phyloP scores from a whole-genome alignment of 371 early-diverging fungal species.

The Rozella allomycis region DNA sequence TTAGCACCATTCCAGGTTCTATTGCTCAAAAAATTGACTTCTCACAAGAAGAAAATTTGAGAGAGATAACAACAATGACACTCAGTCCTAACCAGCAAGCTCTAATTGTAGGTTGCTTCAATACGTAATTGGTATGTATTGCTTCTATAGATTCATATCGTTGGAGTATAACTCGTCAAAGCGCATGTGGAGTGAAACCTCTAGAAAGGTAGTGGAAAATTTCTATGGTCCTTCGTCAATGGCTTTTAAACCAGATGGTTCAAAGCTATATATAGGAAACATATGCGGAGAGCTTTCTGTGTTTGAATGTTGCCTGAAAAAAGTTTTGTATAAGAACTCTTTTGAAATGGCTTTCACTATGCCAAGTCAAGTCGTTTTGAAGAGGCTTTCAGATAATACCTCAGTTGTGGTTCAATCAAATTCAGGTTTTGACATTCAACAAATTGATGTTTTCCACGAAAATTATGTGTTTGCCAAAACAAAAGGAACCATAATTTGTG shows the following conservation, averaged over 20 bases:
- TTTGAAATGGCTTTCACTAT: constrained; percentile 35
- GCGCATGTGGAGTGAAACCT: constrained; percentile 23
- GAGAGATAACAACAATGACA: constrained; percentile 17
- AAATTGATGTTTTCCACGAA: constrained; percentile 34
- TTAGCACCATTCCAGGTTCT: constrained; percentile 7
- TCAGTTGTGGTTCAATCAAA: constrained; percentile 28
- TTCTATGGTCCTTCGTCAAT: constrained; percentile 20
- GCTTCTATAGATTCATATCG: constrained; percentile 14
- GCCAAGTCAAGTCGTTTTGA: constrained; percentile 32
- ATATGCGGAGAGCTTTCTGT: constrained; percentile 24
- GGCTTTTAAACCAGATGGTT: constrained; percentile 32
- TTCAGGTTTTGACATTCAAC: constrained; percentile 28
- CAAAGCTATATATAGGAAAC: constrained; percentile 19
- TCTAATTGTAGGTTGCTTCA: constrained; percentile 20
- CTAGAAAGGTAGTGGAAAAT: constrained; percentile 18
- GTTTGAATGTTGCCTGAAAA: constrained; percentile 29
- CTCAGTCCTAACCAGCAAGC: constrained; percentile 23
- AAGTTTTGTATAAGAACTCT: constrained; percentile 28
- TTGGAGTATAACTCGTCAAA: constrained; percentile 16
- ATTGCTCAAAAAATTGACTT: constrained; percentile 26
- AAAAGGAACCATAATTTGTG: constrained; percentile 25
- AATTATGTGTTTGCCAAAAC: constrained; percentile 30
- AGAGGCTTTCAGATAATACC: constrained; percentile 26
- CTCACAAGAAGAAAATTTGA: constrained; percentile 16
- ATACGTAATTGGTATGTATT: constrained; percentile 6